These are phyloP conservation scores for Pichia sp. DNA, from an alignment of 1,139 yeast genomes.

Conservation along the genomic window DNA sequence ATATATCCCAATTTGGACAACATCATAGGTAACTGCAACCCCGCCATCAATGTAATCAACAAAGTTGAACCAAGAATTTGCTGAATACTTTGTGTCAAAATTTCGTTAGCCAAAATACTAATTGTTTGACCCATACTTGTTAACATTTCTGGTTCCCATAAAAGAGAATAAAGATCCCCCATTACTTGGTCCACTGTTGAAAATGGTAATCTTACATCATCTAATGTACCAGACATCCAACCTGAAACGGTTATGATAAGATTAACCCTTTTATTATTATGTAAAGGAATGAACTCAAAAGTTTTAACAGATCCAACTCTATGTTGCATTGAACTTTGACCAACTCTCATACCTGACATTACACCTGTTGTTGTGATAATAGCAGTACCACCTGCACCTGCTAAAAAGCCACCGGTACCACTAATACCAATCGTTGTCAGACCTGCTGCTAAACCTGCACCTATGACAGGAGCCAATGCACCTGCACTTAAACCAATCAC, in stretches of 20 bases:
- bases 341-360: conserved; percentile 84
- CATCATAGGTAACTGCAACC: conserved; percentile 88
- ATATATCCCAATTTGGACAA: conserved; percentile 82
- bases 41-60: conserved; percentile 90
- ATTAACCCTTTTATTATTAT: conserved; percentile 83
- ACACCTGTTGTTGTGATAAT: conserved; percentile 90
- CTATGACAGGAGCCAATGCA: conserved; percentile 91
- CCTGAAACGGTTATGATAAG: conserved; percentile 90
- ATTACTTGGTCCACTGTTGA: conserved; percentile 95
- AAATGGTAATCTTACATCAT: conserved; percentile 94
- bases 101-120: conserved; percentile 86
- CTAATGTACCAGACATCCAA: conserved; percentile 94
- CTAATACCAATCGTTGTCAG: conserved; percentile 87
- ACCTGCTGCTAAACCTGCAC: conserved; percentile 98
- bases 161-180: conserved; percentile 88
- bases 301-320: conserved; percentile 91
- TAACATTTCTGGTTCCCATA: conserved; percentile 99
- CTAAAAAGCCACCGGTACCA: conserved; percentile 86
- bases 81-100: conserved; percentile 85
- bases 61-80: conserved; percentile 92
- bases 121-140: conserved; percentile 95
- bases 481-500: conserved; percentile 96
- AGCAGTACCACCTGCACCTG: conserved; percentile 97
- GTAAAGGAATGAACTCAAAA: conserved; percentile 88
- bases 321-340: conserved; percentile 74